These are phyloP conservation scores for Euphorbia peplus DNA, from an alignment of 345 rosid genomes.

Conservation along the genomic window DNA sequence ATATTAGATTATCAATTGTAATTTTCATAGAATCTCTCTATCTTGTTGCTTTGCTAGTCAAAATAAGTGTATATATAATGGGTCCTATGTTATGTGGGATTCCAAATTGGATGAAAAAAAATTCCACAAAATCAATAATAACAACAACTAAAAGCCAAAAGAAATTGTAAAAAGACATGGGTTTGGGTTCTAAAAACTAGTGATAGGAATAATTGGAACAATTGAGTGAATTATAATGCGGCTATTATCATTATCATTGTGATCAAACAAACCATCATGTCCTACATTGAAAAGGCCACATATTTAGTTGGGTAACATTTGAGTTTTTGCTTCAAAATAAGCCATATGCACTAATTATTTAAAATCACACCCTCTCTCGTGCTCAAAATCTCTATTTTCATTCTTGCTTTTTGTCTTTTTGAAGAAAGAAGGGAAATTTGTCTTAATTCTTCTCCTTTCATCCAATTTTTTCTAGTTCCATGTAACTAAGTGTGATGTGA, in stretches of 20 bases:
- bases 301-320: too few relatives aligned
- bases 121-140: background rate
- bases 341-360: too few relatives aligned
- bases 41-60: background rate
- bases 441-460: too few relatives aligned
- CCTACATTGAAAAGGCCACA: too few relatives aligned
- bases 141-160: background rate
- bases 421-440: too few relatives aligned
- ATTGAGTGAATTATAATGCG: background rate
- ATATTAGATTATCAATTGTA: background rate
- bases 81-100: background rate
- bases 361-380: too few relatives aligned
- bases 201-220: constrained; percentile 22
- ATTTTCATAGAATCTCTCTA: background rate
- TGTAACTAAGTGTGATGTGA: too few relatives aligned
- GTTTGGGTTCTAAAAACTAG: constrained; percentile 1
- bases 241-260: constrained; percentile 10
- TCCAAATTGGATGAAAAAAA: background rate
- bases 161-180: background rate
- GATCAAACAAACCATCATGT: constrained; percentile 16
- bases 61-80: background rate
- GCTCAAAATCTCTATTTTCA: too few relatives aligned
- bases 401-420: too few relatives aligned
- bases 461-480: too few relatives aligned
- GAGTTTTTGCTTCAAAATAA: too few relatives aligned